phyloP scores from a whole-genome alignment of 371 early-diverging fungal species.

The Mucor plumbeus region DNA sequence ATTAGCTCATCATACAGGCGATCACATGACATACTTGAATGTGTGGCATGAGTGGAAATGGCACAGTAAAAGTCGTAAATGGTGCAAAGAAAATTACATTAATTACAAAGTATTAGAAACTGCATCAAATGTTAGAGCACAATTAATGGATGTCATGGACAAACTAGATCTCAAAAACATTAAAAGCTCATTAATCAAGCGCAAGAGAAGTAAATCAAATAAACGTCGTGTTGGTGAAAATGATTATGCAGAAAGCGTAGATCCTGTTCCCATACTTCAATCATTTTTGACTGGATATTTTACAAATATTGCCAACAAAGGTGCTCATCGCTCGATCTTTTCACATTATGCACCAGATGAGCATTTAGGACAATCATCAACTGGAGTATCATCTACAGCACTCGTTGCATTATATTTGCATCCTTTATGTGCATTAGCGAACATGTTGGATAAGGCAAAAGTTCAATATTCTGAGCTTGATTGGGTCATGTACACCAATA shows the following conservation, averaged over 20 bases:
- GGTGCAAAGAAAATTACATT: slow-evolving; percentile 93
- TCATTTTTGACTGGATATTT: slow-evolving; percentile 79
- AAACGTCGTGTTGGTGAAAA: slow-evolving; percentile 28
- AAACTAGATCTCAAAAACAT: slow-evolving; percentile 73
- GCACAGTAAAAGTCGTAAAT: slow-evolving; percentile 72
- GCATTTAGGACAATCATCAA: slow-evolving; percentile 31
- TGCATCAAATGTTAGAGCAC: slow-evolving; percentile 89
- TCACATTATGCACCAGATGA: slow-evolving; percentile 72
- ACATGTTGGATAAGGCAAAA: slow-evolving; percentile 50
- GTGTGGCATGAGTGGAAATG: slow-evolving; percentile 90
- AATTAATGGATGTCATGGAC: slow-evolving; percentile 87
- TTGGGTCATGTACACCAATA: slow-evolving; percentile 81
- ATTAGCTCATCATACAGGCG: slow-evolving; percentile 76
- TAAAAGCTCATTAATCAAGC: slow-evolving; percentile 26
- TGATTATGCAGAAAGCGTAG: slow-evolving; percentile 30
- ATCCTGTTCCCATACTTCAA: slow-evolving; percentile 65
- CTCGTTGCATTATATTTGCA: slow-evolving; percentile 72
- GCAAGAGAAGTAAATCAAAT: slow-evolving; percentile 25
- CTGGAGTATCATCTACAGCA: slow-evolving; percentile 29
- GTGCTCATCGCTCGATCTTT: slow-evolving; percentile 66
- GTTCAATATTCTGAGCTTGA: slow-evolving; percentile 59
- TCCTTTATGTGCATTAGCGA: slow-evolving; percentile 65
- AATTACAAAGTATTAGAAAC: slow-evolving; percentile 84
- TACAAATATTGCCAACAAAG: slow-evolving; percentile 78
- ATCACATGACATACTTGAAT: slow-evolving; percentile 88